Evolutionary conservation across 2,329 filamentous ascomycete species (phyloP), one percentile per base, ranked within the genome.

Genomic region (Colletotrichum endophyticum): DNA sequence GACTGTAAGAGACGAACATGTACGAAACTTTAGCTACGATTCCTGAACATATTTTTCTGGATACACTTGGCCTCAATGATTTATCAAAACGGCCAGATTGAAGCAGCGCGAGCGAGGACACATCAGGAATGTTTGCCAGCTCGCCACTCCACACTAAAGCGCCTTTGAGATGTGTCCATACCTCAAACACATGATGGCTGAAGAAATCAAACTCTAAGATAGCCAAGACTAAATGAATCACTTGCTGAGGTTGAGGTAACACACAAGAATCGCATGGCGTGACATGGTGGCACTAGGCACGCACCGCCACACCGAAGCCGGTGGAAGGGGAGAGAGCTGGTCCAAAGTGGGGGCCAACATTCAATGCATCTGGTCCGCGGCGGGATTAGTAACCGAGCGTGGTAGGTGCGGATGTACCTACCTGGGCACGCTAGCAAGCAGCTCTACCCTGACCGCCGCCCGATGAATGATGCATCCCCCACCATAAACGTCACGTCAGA

Each of bases 231-330:
- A 53, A 22, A n/a, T 53, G 44, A 53, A 53, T 22, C 12, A 22
- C 4, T 53, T 22, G n/a, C 44, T 22, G n/a, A 53, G 44, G 13
- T 53, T 22, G n/a, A 22, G 44, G 11, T 22, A 22, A 53, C 30
- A 62, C 30, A 22, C 12, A 19, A 9, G 19, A 63, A 63, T 63
- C 30, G 30, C 59, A 22, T 32, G 30, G 11, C 32, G 59, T 63
- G 59, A 34, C 59, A 25, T 22, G 19, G 32, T 62, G 57, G 59
- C 28, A 36, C n/a, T 63, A 22, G 9, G 28, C 39, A 71, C 22
- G 71, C 74, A 70, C 70, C 49, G 74, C 70, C 74, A 76, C 70
- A 76, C 70, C 66, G 74, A 76, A 76, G 59, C 70, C 19, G 59
- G 70, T 76, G 49, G 74, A 76, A 76, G 59, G 64, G 11, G 56